Conservation (phyloP, 179 eudicot genomes). For the Beta macrorhiza region DNA sequence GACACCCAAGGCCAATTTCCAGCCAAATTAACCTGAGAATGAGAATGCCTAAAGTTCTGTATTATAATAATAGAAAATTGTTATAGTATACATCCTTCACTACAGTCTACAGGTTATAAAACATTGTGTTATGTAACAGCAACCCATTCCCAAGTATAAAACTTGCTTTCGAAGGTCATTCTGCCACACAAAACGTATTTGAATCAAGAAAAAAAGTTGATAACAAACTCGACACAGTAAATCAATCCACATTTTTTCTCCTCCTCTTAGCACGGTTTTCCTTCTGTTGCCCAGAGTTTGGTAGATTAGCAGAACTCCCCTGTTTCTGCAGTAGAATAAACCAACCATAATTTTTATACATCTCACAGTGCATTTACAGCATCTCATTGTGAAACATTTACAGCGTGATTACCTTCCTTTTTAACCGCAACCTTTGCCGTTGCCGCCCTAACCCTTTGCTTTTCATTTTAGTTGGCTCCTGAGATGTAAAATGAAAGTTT, state of each 20-base stretch:
- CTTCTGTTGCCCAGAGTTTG: constrained; percentile 19
- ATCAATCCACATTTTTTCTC: constrained; percentile 28
- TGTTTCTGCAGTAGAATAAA: constrained; percentile 26
- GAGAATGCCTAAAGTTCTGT: no score
- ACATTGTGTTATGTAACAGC: neutral
- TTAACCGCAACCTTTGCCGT: constrained; percentile 59
- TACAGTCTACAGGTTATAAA: neutral
- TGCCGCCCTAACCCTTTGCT: constrained; percentile 49
- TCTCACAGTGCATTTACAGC: neutral
- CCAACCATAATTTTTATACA: neutral
- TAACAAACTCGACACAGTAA: neutral
- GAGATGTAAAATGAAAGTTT: neutral
- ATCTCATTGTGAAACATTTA: neutral
- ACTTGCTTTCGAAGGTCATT: neutral
- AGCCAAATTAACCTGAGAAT: no score
- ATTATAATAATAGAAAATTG: no score
- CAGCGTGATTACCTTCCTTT: constrained; percentile 45
- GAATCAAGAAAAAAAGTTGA: no score
- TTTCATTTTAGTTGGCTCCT: constrained; percentile 46
- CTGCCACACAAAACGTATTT: no score
- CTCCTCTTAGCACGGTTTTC: constrained; percentile 37
- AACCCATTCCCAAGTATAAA: neutral
- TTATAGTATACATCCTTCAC: neutral
- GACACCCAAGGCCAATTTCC: no score
- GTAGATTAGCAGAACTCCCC: constrained; percentile 1